Percentiles rank a stretch among this genome's conserved stretches.
Conservation (phyloP, 257 asterid genomes). For the Nemophila menziesii region DNA sequence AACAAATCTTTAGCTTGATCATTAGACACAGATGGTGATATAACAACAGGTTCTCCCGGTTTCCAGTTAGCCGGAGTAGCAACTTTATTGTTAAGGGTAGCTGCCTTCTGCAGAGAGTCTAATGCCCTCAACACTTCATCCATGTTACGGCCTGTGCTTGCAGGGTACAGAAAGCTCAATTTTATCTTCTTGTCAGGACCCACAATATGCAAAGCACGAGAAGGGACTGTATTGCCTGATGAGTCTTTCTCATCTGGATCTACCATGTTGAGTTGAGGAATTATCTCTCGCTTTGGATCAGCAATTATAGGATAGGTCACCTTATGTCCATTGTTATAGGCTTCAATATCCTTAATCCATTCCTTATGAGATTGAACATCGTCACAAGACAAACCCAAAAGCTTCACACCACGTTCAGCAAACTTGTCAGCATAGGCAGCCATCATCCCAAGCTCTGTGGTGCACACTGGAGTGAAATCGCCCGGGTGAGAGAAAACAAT, state of each 20-base stretch:
- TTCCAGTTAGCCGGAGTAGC: conserved; percentile 88
- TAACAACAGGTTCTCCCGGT: conserved; percentile 50
- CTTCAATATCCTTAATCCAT: conserved; percentile 86
- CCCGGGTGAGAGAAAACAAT: conserved; percentile 86
- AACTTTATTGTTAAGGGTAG: conserved; percentile 31
- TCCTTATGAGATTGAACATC: conserved; percentile 52
- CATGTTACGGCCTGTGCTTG: conserved; percentile 75
- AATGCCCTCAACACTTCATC: conserved; percentile 75
- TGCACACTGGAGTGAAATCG: conserved; percentile 90
- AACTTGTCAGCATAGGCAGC: conserved; percentile 68
- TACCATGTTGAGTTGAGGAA: conserved; percentile 74
- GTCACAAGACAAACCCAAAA: conserved; percentile 65
- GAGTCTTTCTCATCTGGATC: conserved; percentile 67
- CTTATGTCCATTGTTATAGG: conserved; percentile 44
- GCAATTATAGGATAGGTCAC: conserved; percentile 69
- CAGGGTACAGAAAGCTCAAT: conserved; percentile 79
- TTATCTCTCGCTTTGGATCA: conserved; percentile 45
- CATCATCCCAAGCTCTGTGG: conserved; percentile 82
- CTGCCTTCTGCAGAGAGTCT: conserved; percentile 49
- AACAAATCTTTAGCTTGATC: conserved; percentile 56
- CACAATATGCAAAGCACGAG: conserved; percentile 70
- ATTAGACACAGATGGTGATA: conserved; percentile 38
- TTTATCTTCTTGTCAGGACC: conserved; percentile 79
- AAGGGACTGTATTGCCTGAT: conserved; percentile 33
- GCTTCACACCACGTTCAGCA: conserved; percentile 58